These are phyloP conservation scores for Fusarium mexicanum DNA, from an alignment of 2,329 filamentous ascomycete genomes.

Conservation along the genomic window DNA sequence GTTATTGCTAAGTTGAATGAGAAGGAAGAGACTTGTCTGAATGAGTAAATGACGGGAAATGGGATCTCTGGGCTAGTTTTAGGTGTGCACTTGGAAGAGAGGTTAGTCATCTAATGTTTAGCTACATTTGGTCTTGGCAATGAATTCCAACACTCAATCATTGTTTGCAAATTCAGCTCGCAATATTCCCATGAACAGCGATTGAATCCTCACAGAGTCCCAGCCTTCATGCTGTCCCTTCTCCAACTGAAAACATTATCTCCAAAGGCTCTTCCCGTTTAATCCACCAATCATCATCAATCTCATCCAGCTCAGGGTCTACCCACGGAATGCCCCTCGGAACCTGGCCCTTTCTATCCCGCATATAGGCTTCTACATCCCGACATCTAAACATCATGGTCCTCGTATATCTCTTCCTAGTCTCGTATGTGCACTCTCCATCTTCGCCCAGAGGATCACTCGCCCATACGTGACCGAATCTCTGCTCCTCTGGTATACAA, in stretches of 20 bases:
- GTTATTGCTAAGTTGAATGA: neutral
- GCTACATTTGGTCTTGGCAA: neutral
- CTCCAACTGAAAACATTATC: neutral
- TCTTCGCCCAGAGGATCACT: neutral
- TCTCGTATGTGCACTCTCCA: neutral
- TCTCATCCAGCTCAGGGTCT: neutral
- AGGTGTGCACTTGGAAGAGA: accelerated
- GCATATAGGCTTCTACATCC: neutral
- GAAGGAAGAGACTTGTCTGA: neutral
- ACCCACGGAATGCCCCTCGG: neutral
- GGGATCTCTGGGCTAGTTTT: accelerated
- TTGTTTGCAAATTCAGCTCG: accelerated
- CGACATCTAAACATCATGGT: neutral
- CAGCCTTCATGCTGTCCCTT: neutral
- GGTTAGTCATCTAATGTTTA: too few relatives aligned
- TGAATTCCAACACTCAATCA: accelerated
- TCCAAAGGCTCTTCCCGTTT: neutral
- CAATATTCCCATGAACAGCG: too few relatives aligned
- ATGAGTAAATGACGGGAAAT: accelerated
- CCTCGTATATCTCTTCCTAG: neutral
- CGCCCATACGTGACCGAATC: neutral
- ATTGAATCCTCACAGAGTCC: too few relatives aligned
- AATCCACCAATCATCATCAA: neutral
- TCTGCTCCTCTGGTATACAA: neutral
- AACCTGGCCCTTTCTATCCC: neutral